Evolutionary conservation across 2,329 filamentous ascomycete genomes (phyloP).

Genomic region (Periconia macrospinosa): DNA sequence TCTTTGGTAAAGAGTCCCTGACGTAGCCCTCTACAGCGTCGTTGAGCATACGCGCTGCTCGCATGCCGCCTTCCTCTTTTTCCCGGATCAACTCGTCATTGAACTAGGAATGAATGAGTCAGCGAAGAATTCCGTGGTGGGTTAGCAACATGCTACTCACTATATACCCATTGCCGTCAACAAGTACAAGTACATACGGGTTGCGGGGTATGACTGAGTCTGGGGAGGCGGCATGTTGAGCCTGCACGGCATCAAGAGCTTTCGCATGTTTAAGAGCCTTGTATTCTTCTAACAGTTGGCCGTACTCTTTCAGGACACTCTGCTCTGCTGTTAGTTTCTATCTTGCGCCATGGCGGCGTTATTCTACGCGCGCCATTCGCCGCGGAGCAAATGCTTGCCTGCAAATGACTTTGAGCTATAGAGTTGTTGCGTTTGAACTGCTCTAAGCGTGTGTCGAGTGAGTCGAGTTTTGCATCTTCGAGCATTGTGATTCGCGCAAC

Average conservation of each 20-base stretch:
- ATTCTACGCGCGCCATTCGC: not conserved
- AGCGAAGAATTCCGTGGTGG: too few species aligned
- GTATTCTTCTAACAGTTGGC: conserved; percentile 56
- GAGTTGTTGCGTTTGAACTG: conserved; percentile 29
- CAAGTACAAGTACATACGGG: conserved; percentile 62
- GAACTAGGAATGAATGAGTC: conserved; percentile 39
- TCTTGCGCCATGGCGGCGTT: not conserved
- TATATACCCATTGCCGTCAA: conserved; percentile 65
- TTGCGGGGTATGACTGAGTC: conserved; percentile 46
- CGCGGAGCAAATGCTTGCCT: not conserved
- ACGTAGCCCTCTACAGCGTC: conserved; percentile 50
- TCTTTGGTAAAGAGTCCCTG: conserved; percentile 17
- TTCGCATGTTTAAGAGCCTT: conserved; percentile 59
- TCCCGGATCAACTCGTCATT: conserved; percentile 53
- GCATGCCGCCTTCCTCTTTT: conserved; percentile 58
- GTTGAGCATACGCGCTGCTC: conserved; percentile 58
- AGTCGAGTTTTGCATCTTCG: conserved; percentile 26
- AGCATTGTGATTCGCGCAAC: conserved; percentile 15
- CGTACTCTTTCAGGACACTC: conserved; percentile 45
- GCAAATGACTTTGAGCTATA: conserved; percentile 16
- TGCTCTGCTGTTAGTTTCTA: conserved; percentile 12
- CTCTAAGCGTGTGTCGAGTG: conserved; percentile 30
- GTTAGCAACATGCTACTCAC: conserved; percentile 12
- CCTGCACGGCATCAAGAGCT: conserved; percentile 52
- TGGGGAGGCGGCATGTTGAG: conserved; percentile 29